Evolutionary conservation across 2,329 filamentous ascomycete species (phyloP).

Genomic region (Thelonectria blattea): DNA sequence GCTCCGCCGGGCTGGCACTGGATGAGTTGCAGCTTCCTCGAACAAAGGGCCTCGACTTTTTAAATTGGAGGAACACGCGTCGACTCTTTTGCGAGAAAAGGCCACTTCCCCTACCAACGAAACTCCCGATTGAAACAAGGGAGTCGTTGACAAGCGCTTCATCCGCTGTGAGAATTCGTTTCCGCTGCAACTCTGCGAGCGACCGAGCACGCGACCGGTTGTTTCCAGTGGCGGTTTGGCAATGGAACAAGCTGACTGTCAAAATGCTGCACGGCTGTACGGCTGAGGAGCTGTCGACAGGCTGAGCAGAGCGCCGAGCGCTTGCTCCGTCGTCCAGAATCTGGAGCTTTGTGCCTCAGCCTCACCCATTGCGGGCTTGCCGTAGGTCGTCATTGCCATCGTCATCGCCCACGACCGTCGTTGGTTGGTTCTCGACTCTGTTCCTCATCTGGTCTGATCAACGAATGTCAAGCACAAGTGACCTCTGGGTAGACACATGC

Average conservation of each 20-base stretch:
- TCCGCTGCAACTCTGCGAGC: neutral
- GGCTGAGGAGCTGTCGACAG: neutral
- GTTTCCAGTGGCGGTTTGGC: slow-evolving; percentile 5
- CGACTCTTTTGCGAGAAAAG: slow-evolving; percentile 6
- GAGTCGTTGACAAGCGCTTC: slow-evolving; percentile 4
- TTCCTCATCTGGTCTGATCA: neutral
- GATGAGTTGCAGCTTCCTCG: neutral
- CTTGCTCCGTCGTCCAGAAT: slow-evolving; percentile 1
- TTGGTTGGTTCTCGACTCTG: neutral
- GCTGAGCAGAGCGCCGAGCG: slow-evolving; percentile 4
- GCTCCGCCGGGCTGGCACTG: no score
- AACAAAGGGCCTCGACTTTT: slow-evolving; percentile 14
- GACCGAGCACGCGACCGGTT: slow-evolving; percentile 12
- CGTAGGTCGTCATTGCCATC: neutral
- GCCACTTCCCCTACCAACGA: slow-evolving; percentile 10
- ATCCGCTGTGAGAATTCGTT: neutral
- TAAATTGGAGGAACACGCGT: slow-evolving; percentile 23
- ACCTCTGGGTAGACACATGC: neutral
- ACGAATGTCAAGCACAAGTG: neutral
- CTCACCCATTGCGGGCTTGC: neutral
- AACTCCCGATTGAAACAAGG: neutral
- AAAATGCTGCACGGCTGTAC: neutral
- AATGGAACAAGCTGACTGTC: slow-evolving; percentile 7
- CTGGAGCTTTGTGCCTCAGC: neutral
- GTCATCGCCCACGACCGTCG: neutral